Evolutionary conservation across 805 yeast species (phyloP).

Genomic region (Saccharomycopsis oosterbeekiorum): DNA sequence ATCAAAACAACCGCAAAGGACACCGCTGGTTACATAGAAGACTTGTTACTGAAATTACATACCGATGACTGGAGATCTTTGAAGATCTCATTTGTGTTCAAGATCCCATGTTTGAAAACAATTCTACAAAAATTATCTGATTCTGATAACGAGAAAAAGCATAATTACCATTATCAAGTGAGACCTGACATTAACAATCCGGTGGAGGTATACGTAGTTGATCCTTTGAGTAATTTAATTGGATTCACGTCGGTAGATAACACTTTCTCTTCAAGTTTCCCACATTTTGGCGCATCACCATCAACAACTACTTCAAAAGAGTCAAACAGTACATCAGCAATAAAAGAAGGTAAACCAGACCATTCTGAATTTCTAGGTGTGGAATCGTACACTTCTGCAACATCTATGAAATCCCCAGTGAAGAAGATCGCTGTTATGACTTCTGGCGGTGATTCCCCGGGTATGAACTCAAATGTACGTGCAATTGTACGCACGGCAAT

Average conservation of each 20-base stretch:
- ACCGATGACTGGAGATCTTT: slow-evolving; percentile 43
- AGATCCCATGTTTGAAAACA: slow-evolving; percentile 24
- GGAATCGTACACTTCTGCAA: neutral
- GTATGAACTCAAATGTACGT: slow-evolving; percentile 69
- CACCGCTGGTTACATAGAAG: slow-evolving; percentile 15
- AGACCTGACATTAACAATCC: slow-evolving; percentile 70
- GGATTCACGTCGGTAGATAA: slow-evolving; percentile 65
- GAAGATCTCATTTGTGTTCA: slow-evolving; percentile 32
- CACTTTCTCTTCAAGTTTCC: slow-evolving; percentile 44
- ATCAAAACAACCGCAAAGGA: slow-evolving; percentile 21
- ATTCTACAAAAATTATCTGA: slow-evolving; percentile 24
- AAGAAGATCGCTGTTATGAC: slow-evolving; percentile 68
- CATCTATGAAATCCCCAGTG: slow-evolving; percentile 9
- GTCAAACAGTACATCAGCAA: no score
- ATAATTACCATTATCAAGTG: slow-evolving; percentile 35
- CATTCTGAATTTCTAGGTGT: no score
- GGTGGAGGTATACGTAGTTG: slow-evolving; percentile 62
- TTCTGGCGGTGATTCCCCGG: slow-evolving; percentile 77
- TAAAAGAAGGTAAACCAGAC: no score
- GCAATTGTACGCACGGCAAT: slow-evolving; percentile 66
- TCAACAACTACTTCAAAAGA: neutral
- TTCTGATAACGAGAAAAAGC: slow-evolving; percentile 5
- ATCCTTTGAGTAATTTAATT: slow-evolving; percentile 74
- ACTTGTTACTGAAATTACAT: slow-evolving; percentile 23
- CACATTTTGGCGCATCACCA: slow-evolving; percentile 16